Base-by-base conservation (phyloP, 805 yeast species). In the Teunomyces pallodes region DNA sequence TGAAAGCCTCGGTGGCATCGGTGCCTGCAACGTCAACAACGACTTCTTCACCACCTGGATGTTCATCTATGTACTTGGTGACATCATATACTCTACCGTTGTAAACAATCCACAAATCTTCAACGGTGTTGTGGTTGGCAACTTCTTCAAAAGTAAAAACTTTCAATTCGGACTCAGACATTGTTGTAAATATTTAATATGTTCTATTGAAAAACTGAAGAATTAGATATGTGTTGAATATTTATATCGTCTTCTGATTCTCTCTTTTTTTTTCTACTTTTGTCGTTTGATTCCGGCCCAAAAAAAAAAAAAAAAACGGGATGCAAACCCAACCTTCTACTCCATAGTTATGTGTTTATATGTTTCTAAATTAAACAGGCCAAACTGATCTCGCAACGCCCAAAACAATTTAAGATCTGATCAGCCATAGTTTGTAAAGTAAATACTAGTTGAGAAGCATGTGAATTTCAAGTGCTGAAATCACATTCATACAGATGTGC, bases 131-230 rank as follows among this genome's bases (percentile, higher is more conserved):
- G 59, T 73, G 77, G 51, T 66, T 45, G 38, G 67, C 61, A 38
- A 76, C 75, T 56, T 74, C 78, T 50, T 82, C 87, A 55, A 75
- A 77, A 32, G 86, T 81, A 71, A 65, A 82, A 33, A 74, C 69
- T 61, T 78, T 79, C 47, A 64, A 55, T 42, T 58, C 62, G 33
- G 52, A 36, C 42, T 41, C 43, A 26, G 43, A 38, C 41, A 38
- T 38, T 26, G 26, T 44, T 33, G 36, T 46, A 38, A 38, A 10
- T 38, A 38, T 38, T 12, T 9, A 38, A 26, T 26, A 26, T 13
- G 40, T 29, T 17, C 14, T 16, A 14, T 13, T 30, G 10, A 28
- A 14, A 27, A 29, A 12, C 38, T 13, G 14, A 43, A 46, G 26
- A 17, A 10, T 20, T 26, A 43, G 30, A 31, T 42, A 36, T 43